Evolutionary conservation across 192 early-diverging fungal species (phyloP).

Genomic region (Coemansia sp.): DNA sequence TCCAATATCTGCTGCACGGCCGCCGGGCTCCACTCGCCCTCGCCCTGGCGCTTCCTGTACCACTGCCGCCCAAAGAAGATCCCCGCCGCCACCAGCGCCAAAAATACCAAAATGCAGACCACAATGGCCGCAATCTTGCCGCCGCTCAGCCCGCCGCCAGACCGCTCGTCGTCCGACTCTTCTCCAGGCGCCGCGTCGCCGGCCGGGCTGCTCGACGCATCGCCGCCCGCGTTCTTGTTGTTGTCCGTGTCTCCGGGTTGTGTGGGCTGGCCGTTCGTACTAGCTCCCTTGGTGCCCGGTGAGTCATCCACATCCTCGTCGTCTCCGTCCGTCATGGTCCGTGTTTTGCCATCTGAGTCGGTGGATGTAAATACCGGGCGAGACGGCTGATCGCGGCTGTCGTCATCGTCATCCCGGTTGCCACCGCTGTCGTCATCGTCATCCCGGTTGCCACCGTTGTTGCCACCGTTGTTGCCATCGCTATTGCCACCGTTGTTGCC

Average conservation of each 20-base stretch:
- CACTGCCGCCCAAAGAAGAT: constrained; percentile 13
- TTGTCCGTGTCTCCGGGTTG: neutral
- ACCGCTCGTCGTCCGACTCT: neutral
- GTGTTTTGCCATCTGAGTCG: neutral
- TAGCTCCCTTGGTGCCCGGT: neutral
- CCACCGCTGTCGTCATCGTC: neutral
- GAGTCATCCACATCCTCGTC: neutral
- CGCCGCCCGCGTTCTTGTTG: neutral
- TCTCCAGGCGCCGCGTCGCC: neutral
- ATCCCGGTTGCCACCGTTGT: neutral
- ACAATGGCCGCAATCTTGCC: constrained; percentile 18
- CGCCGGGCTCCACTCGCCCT: constrained; percentile 15
- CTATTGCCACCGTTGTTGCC: neutral
- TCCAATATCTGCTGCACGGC: constrained; percentile 33
- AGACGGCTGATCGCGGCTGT: too few species aligned
- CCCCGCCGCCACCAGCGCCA: neutral
- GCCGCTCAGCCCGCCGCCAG: neutral
- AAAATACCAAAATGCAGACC: constrained; percentile 9
- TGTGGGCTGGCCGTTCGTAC: neutral
- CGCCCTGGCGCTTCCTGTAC: constrained; percentile 13
- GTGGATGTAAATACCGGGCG: too few species aligned
- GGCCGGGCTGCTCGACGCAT: neutral
- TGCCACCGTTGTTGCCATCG: neutral
- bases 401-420: neutral
- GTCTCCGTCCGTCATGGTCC: neutral